These are phyloP conservation scores for Yarrowia osloensis DNA, from an alignment of 805 yeast species.

Conservation along the genomic window DNA sequence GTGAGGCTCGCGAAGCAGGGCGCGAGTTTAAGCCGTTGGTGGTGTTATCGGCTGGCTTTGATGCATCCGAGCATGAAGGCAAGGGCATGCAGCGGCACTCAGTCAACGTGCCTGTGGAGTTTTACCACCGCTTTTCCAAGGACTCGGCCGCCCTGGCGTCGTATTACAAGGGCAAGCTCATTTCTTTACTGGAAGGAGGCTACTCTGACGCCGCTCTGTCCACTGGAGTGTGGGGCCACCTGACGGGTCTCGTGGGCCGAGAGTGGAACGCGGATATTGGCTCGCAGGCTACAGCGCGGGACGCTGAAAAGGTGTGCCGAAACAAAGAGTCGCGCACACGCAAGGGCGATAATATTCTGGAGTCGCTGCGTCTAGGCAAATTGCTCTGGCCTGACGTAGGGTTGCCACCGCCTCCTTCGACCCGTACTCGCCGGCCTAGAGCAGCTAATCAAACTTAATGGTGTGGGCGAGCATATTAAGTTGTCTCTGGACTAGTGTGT, in stretches of 20 bases:
- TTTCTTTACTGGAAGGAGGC: constrained; percentile 82
- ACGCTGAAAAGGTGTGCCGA: constrained; percentile 57
- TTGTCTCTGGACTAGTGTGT: not conserved
- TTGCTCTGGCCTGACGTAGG: constrained; percentile 26
- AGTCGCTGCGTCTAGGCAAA: constrained; percentile 9
- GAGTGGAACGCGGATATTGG: constrained; percentile 54
- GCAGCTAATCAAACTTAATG: constrained; percentile 8
- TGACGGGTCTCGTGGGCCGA: constrained; percentile 64
- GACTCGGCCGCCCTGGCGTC: constrained; percentile 73
- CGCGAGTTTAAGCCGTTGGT: constrained; percentile 58
- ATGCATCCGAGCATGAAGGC: constrained; percentile 80
- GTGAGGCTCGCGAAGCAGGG: constrained; percentile 37
- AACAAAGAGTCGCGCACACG: constrained; percentile 23
- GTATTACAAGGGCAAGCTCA: constrained; percentile 58
- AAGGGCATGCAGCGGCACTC: constrained; percentile 84
- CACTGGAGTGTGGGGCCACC: constrained; percentile 77
- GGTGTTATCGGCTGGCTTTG: constrained; percentile 84
- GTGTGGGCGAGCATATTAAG: not conserved
- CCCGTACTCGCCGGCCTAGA: constrained; percentile 17
- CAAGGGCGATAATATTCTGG: constrained; percentile 25
- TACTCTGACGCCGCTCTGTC: constrained; percentile 79
- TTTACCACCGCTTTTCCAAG: constrained; percentile 68
- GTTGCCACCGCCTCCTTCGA: constrained; percentile 21
- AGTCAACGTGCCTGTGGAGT: constrained; percentile 78
- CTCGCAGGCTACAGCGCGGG: constrained; percentile 60